phyloP scores from a whole-genome alignment of 2,329 filamentous ascomycete genomes.

The Colletotrichum spaethianum region DNA sequence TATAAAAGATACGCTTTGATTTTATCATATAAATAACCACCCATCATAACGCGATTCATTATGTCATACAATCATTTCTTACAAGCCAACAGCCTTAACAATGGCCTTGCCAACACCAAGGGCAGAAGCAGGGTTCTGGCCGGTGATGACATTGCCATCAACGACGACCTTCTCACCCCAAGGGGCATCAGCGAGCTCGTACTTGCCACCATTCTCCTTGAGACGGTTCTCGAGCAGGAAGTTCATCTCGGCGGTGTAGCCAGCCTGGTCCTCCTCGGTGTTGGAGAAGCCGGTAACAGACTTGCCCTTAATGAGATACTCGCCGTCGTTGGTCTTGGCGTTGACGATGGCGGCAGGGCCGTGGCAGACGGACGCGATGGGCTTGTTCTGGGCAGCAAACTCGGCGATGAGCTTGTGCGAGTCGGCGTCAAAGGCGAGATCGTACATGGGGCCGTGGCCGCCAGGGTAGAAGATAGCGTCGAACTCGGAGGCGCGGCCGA shows the following conservation, averaged over 20 bases:
- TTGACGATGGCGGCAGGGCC: constrained; percentile 75
- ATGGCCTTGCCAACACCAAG: constrained; percentile 66
- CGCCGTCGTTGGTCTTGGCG: constrained; percentile 66
- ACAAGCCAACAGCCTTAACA: constrained; percentile 58
- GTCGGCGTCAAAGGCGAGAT: constrained; percentile 70
- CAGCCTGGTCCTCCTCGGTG: constrained; percentile 65
- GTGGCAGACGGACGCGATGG: constrained; percentile 78
- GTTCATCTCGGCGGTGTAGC: constrained; percentile 68
- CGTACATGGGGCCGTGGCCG: constrained; percentile 77
- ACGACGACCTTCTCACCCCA: constrained; percentile 66
- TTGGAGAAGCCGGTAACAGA: constrained; percentile 75
- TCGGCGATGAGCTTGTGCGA: constrained; percentile 73
- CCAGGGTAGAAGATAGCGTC: constrained; percentile 73
- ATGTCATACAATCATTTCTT: constrained; percentile 5
- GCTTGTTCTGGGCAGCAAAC: constrained; percentile 73
- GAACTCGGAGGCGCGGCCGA: constrained; percentile 71
- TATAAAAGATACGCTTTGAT: neutral
- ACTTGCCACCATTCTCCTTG: constrained; percentile 66
- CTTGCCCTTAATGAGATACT: constrained; percentile 68
- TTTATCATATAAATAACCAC: constrained; percentile 8
- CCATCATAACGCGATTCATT: constrained; percentile 13
- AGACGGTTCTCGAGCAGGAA: constrained; percentile 72
- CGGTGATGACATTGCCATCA: constrained; percentile 68
- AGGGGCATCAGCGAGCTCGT: constrained; percentile 64
- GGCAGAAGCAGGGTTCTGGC: constrained; percentile 70